A percentile compares a stretch with the other conserved stretches of the same genome.
These are phyloP conservation scores for Zangia roseola DNA, from an alignment of 768 basidiomycete species.

Conservation along the genomic window DNA sequence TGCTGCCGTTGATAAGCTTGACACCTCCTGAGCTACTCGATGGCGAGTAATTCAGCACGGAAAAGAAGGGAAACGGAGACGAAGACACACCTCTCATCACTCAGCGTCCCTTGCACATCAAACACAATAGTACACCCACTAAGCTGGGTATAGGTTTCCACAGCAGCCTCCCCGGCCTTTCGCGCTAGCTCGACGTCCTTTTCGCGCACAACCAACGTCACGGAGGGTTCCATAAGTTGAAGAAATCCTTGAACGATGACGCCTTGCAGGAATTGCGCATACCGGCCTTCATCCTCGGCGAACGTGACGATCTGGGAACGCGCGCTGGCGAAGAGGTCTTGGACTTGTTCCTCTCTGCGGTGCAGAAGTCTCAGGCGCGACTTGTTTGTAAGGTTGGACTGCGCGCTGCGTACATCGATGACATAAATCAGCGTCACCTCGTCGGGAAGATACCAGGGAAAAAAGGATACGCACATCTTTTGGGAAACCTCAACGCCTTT, in stretches of 20 bases:
- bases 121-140: slow-evolving; percentile 66
- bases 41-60: background rate
- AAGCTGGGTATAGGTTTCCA: slow-evolving; percentile 67
- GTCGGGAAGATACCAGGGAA: background rate
- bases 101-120: slow-evolving; percentile 59
- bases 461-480: slow-evolving; percentile 74
- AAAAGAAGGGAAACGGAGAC: background rate
- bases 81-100: slow-evolving; percentile 61
- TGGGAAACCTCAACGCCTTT: slow-evolving; percentile 92
- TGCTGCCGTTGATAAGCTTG: slow-evolving; percentile 65
- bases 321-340: slow-evolving; percentile 80
- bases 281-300: slow-evolving; percentile 63
- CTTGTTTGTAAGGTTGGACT: slow-evolving; percentile 95
- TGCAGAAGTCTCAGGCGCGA: slow-evolving; percentile 89
- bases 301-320: slow-evolving; percentile 62
- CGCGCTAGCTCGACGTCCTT: slow-evolving; percentile 62
- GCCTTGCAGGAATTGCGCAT: slow-evolving; percentile 80
- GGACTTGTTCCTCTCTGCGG: slow-evolving; percentile 87
- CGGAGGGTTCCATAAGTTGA: slow-evolving; percentile 72
- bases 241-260: slow-evolving; percentile 85
- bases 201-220: slow-evolving; percentile 64
- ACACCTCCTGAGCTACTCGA: slow-evolving; percentile 77
- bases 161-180: slow-evolving; percentile 65
- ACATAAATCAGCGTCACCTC: slow-evolving; percentile 1
- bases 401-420: slow-evolving; percentile 54